phyloP scores from a whole-genome alignment of 352 stramenopile genomes.

The Blastocystis hominis region DNA sequence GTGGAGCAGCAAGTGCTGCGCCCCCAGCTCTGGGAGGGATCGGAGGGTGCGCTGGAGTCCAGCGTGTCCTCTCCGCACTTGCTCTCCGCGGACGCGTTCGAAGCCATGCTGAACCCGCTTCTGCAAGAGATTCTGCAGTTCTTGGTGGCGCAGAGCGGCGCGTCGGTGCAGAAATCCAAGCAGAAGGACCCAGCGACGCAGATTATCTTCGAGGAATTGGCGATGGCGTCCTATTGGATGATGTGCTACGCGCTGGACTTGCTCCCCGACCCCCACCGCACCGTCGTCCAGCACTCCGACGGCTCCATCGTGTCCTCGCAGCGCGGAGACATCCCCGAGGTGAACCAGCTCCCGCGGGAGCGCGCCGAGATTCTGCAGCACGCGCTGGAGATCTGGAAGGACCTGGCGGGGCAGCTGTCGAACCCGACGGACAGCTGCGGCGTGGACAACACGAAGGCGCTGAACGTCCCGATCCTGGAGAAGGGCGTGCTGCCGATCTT shows the following conservation, averaged over 20 bases:
- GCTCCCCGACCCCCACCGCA: neutral
- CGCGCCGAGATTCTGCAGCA: neutral
- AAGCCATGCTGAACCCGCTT: neutral
- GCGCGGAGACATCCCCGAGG: neutral
- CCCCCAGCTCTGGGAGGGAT: neutral
- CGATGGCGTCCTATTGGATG: neutral
- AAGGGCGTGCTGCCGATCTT: slow-evolving; percentile 42
- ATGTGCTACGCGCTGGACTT: slow-evolving; percentile 22
- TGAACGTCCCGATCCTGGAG: slow-evolving; percentile 10
- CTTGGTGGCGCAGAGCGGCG: neutral
- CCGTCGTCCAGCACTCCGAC: neutral
- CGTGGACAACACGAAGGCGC: neutral
- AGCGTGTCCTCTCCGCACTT: neutral
- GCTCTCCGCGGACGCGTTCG: slow-evolving; percentile 1
- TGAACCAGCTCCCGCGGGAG: neutral
- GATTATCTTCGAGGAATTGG: slow-evolving; percentile 43
- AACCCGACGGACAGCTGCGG: neutral
- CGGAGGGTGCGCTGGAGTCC: neutral
- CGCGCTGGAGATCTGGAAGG: neutral
- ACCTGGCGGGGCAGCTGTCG: neutral
- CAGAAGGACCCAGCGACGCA: neutral
- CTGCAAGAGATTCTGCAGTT: neutral
- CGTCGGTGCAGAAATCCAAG: neutral
- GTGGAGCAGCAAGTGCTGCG: neutral
- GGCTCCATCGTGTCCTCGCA: neutral